Base-by-base conservation (phyloP, 2,329 filamentous ascomycete genomes). In the Aspergillus sp. region DNA sequence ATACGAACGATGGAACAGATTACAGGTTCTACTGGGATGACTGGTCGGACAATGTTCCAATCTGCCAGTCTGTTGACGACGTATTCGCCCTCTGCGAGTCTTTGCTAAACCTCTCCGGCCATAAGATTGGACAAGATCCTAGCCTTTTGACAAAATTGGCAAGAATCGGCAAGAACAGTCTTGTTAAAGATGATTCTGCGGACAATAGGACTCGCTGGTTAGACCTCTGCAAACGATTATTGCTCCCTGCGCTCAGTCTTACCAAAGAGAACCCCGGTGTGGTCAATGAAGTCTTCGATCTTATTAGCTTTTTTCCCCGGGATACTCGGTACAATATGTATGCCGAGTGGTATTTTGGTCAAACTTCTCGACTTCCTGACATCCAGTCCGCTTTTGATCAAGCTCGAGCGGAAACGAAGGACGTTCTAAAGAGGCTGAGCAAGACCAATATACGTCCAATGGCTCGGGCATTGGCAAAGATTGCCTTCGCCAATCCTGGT, bases 1-100 rank as follows among this genome's bases (percentile, higher is more conserved):
- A 95, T 68, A 86, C 86, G 24, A 87, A 87, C 55, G 90, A 92
- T 64, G 87, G 88, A 19, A 85, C 80, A 12, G 82, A 90, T 52
- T 98, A 97, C 72, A 86, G 90, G 35, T 98, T 96, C 71, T 99
- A 99, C 74, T 97, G 95, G 87, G 92, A 96, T 58, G 95, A 98
- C 66, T 99, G 95, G 95, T 83, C 87, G 2, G 93, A 98, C 74
- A 96, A 95, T 62, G 83, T 99, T 46, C 96, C 95, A 0, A 79
- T 96, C 19, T 99, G 95, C 70, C 93, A 96, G 71, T 90, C 82
- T 2, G 86, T 96, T 6, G 91, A 97, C 61, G 95, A 99, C 70
- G 83, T 99, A 14, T 95, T 98, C 73, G 87, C 88, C 2, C 84
- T 97, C 0, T 96, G 92, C 73, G 85, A 86, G 57, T 93, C 91